phyloP scores from a whole-genome alignment of 371 early-diverging fungal species.

The Mortierella sp. region DNA sequence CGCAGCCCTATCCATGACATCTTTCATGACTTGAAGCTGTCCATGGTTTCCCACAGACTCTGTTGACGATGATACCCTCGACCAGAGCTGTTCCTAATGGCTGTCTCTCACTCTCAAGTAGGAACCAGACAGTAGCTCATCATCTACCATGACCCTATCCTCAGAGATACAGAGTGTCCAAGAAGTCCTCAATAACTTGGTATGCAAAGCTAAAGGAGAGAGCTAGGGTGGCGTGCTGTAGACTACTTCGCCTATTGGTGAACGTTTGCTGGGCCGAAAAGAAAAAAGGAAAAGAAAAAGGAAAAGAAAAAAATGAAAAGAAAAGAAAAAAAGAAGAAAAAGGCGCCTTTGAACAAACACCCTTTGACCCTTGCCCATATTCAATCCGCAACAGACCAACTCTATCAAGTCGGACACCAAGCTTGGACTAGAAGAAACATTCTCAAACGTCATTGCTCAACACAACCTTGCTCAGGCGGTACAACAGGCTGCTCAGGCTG shows the following conservation, averaged over 20 bases:
- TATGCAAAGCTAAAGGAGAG: neutral
- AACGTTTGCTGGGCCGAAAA: neutral
- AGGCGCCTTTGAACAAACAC: neutral
- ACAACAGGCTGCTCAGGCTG: neutral
- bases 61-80: no score
- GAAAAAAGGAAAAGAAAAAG: neutral
- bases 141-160: slow-evolving; percentile 21
- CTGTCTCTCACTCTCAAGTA: no score
- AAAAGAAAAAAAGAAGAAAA: no score
- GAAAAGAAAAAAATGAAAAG: neutral
- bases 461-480: slow-evolving; percentile 10
- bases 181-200: slow-evolving; percentile 45
- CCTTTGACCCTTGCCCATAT: slow-evolving; percentile 1
- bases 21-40: no score
- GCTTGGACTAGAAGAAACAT: slow-evolving; percentile 20
- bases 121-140: no score
- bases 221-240: no score
- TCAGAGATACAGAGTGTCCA: slow-evolving; percentile 40
- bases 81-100: no score
- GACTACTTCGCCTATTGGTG: no score
- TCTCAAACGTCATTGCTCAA: slow-evolving; percentile 38
- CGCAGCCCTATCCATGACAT: no score
- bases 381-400: slow-evolving; percentile 17
- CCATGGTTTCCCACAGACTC: no score
- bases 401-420: slow-evolving; percentile 32